Percentiles rank a stretch among this genome's conserved stretches.
phyloP scores from a whole-genome alignment of 352 stramenopile genomes.

The Peronospora belbahrii region DNA sequence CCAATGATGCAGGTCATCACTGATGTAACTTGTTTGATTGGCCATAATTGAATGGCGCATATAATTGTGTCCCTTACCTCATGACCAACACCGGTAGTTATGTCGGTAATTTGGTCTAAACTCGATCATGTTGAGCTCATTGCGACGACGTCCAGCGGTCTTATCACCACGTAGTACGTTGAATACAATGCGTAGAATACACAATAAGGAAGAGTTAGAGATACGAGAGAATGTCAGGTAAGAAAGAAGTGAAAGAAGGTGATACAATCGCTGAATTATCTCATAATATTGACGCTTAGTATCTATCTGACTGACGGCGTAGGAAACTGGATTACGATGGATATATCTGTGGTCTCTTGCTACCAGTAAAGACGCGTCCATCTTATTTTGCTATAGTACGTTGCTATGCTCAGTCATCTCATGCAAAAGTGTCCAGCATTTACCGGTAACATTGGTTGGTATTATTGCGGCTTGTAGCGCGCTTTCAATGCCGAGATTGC shows the following conservation, averaged over 20 bases:
- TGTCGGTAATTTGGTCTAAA: slow-evolving; percentile 10
- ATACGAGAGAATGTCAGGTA: slow-evolving; percentile 45
- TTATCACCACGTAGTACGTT: slow-evolving; percentile 9
- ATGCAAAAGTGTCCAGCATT: not conserved
- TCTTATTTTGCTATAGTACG: slow-evolving; percentile 80
- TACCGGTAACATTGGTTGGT: not conserved
- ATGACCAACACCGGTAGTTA: not conserved
- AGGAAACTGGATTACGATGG: slow-evolving; percentile 84
- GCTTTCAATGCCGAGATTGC: slow-evolving; percentile 88
- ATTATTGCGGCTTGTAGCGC: slow-evolving; percentile 30
- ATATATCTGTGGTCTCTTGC: slow-evolving; percentile 67
- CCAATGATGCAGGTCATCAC: slow-evolving; percentile 19
- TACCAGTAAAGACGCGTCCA: slow-evolving; percentile 49
- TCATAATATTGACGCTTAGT: not conserved
- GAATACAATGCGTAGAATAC: slow-evolving; percentile 5
- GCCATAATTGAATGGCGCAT: slow-evolving; percentile 23
- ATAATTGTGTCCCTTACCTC: slow-evolving; percentile 1
- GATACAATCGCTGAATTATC: not conserved
- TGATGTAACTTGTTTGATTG: slow-evolving; percentile 19
- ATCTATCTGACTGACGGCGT: not conserved
- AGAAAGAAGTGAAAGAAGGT: not conserved
- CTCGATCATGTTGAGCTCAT: slow-evolving; percentile 17
- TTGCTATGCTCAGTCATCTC: not conserved
- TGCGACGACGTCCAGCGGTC: slow-evolving; percentile 7
- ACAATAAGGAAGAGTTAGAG: slow-evolving; percentile 21